Evolutionary conservation across 2,329 filamentous ascomycete species (phyloP).

Genomic region (Pestalotiopsis fici): DNA sequence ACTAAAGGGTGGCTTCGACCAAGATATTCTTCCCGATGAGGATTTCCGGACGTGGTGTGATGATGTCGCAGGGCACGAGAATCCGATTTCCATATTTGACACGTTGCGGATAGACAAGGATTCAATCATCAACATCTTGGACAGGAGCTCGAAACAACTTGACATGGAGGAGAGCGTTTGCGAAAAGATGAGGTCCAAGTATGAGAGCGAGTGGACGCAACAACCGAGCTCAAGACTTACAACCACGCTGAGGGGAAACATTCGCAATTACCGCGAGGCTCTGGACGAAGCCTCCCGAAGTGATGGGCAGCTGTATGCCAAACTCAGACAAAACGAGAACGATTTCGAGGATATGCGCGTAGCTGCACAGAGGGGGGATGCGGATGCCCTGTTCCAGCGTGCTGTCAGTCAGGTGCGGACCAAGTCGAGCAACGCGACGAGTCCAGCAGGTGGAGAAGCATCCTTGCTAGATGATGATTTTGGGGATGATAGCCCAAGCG

Average conservation of each 20-base stretch:
- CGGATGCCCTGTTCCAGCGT: slow-evolving; percentile 85
- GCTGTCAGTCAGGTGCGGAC: slow-evolving; percentile 79
- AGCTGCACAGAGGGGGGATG: slow-evolving; percentile 82
- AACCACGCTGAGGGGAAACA: slow-evolving; percentile 81
- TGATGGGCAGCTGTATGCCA: slow-evolving; percentile 80
- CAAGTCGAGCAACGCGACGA: slow-evolving; percentile 61
- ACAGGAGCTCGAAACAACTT: slow-evolving; percentile 81
- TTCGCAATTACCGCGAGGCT: slow-evolving; percentile 84
- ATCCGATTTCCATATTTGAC: slow-evolving; percentile 78
- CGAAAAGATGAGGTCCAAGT: slow-evolving; percentile 99
- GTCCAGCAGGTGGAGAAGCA: slow-evolving; percentile 64
- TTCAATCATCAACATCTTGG: slow-evolving; percentile 70
- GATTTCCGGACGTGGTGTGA: slow-evolving; percentile 95
- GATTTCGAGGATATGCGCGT: slow-evolving; percentile 96
- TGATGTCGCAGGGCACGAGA: slow-evolving; percentile 83
- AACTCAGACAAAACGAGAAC: slow-evolving; percentile 80
- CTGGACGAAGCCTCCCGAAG: slow-evolving; percentile 87
- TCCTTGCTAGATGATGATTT: slow-evolving; percentile 93
- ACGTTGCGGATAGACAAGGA: slow-evolving; percentile 77
- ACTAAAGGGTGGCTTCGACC: slow-evolving; percentile 88
- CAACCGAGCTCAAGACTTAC: slow-evolving; percentile 92
- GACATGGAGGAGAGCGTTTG: slow-evolving; percentile 98
- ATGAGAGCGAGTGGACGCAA: slow-evolving; percentile 93
- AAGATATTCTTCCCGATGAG: slow-evolving; percentile 83
- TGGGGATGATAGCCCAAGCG: slow-evolving; percentile 75